Evolutionary conservation across 2,329 filamentous ascomycete species (phyloP).

Genomic region (Neurospora sp.): DNA sequence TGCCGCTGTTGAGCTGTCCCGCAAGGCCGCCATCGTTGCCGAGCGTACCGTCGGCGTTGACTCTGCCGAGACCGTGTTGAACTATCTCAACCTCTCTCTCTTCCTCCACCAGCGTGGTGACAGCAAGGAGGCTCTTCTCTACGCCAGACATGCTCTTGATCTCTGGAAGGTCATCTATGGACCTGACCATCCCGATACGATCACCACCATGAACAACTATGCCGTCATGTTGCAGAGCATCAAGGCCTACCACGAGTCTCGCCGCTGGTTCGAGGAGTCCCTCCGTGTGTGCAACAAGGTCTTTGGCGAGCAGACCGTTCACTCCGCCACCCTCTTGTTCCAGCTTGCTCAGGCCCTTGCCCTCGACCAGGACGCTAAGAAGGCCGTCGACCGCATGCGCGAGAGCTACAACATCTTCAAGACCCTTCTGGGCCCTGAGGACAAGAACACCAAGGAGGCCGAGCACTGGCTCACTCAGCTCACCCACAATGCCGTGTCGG

Average conservation of each 20-base stretch:
- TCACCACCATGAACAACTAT: conserved; percentile 97
- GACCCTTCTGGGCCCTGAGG: conserved; percentile 71
- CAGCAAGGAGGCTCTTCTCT: conserved; percentile 75
- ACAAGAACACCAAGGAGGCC: conserved; percentile 97
- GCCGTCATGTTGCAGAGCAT: conserved; percentile 96
- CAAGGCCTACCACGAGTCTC: conserved; percentile 89
- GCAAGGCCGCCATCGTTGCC: conserved; percentile 92
- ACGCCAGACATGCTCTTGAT: conserved; percentile 85
- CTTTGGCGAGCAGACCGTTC: conserved; percentile 82
- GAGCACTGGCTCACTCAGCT: conserved; percentile 95
- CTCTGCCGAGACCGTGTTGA: conserved; percentile 84
- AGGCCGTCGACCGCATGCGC: conserved; percentile 84
- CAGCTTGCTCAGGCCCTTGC: conserved; percentile 93
- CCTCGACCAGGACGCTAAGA: conserved; percentile 90
- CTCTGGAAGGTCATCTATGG: conserved; percentile 98
- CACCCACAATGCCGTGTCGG: conserved; percentile 87
- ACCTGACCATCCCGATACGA: conserved; percentile 85
- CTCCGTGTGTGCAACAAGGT: conserved; percentile 81
- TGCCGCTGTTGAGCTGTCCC: conserved; percentile 85
- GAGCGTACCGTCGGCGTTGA: conserved; percentile 92
- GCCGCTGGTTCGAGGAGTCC: conserved; percentile 93
- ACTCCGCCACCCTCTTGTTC: conserved; percentile 90
- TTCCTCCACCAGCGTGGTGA: conserved; percentile 91
- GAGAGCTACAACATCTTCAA: conserved; percentile 97
- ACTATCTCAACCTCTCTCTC: conserved; percentile 89